Evolutionary conservation across 257 asterid species (phyloP).

Genomic region (Rehmannia glutinosa): DNA sequence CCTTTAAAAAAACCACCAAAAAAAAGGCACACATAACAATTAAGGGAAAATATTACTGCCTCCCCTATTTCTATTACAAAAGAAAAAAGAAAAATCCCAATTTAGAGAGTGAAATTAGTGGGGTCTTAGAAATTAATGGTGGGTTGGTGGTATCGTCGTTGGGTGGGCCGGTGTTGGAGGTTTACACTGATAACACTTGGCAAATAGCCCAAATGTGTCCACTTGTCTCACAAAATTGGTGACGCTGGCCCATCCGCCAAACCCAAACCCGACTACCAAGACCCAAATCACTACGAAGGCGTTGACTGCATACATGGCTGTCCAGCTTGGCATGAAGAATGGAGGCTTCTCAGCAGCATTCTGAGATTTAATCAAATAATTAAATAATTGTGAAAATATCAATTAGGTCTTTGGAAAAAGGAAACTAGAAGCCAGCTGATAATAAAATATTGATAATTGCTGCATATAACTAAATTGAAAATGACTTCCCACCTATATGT

Average conservation of each 20-base stretch:
- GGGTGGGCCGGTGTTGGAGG: slow-evolving; percentile 36
- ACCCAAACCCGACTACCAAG: slow-evolving; percentile 69
- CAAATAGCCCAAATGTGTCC: slow-evolving; percentile 68
- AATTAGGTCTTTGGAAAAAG: not conserved
- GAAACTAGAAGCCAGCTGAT: not conserved
- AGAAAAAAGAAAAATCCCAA: not conserved
- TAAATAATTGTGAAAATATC: not conserved
- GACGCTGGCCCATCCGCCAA: slow-evolving; percentile 94
- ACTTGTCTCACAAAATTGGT: slow-evolving; percentile 66
- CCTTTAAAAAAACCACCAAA: not conserved
- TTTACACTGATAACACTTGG: slow-evolving; percentile 81
- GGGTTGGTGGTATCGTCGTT: slow-evolving; percentile 14
- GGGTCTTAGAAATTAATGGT: slow-evolving; percentile 29
- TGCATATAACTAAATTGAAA: slow-evolving; percentile 23
- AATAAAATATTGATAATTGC: slow-evolving; percentile 4
- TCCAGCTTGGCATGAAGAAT: slow-evolving; percentile 73
- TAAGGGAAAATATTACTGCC: slow-evolving; percentile 28
- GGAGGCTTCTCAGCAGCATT: slow-evolving; percentile 96
- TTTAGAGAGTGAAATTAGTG: not conserved
- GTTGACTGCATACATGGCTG: slow-evolving; percentile 65
- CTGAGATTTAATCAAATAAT: slow-evolving; percentile 28
- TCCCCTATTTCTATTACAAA: slow-evolving; percentile 41
- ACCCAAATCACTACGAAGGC: slow-evolving; percentile 58
- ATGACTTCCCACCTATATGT: slow-evolving; percentile 29
- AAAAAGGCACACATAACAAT: slow-evolving; percentile 25